Evolutionary conservation across 805 yeast genomes (phyloP), one percentile per base, ranked within the genome.

Genomic region (Candida maltosa): DNA sequence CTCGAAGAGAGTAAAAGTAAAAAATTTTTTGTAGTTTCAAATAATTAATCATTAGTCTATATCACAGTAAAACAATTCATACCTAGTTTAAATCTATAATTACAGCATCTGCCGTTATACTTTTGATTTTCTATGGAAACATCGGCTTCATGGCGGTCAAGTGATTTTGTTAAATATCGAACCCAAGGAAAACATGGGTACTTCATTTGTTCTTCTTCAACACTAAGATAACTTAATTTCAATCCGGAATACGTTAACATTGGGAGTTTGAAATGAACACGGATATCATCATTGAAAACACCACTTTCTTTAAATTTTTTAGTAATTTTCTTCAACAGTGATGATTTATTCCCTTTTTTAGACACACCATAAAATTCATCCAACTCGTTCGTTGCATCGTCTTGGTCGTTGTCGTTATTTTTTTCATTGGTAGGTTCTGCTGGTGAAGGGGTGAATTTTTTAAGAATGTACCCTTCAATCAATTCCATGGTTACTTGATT

Each of bases 181-280:
- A 84, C 82, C 94, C 94, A 84, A 0, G 93, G 89, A 50, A 84
- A 83, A 27, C 85, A 74, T 5, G 84, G 77, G 45, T 80, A 80
- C 34, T 73, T 65, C 49, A 83, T 54, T 34, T 68, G 70, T 5
- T 71, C 74, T 47, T 84, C 94, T 16, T 73, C 75, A 11, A 84
- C 81, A 42, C 80, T 77, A 33, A 84, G 54, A 46, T 78, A 84
- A 24, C 76, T 83, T 16, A 84, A 70, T 45, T 76, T 78, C 24
- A 84, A 56, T 0, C 87, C 87, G 28, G 86, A 77, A 41, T 79
- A 74, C 1, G 87, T 69, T 38, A 73, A 57, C 56, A 78, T 72
- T 7, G 72, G 70, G 15, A 67, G 55, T 29, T 48, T 52, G 42
- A 65, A 67, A 8, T 47, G 44, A 3, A 64, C 32, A 8, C 47